Base-by-base conservation (phyloP, 352 stramenopile species). In the Globisporangium takayamanum region DNA sequence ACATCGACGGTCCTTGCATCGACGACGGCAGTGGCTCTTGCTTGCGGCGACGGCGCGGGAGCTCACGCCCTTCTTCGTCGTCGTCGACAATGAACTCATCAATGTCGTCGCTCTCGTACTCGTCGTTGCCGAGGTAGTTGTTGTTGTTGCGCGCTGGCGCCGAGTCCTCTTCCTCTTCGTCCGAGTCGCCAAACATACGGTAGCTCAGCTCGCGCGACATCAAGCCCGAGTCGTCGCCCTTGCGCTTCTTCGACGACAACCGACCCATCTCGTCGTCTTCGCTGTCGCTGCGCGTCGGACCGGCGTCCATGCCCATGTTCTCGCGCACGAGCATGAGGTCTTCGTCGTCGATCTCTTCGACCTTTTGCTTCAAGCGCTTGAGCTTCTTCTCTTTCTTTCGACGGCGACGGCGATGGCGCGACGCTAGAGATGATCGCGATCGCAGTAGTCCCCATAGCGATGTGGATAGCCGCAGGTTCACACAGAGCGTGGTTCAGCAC, bases 11-110 rank as follows among this genome's bases (percentile, higher is more conserved):
- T 11, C 87, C 87, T 59, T 94, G 83, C 79, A 93, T 92, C 4
- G 84, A 89, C 3, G 76, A 48, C 2, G 78, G 78, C 3, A 90
- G 73, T 15, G 80, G 75, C 48, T 81, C 80, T 59, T 88, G 74
- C 63, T 89, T 89, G n/a, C 84, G 77, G 42, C 79, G 75, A n/a
- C 87, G 79, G 26, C 84, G 80, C 8, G 77, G 80, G 16, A 78
- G 78, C 42, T 92, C 83, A 6, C 82, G 78, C 26, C 84, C 83
- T 75, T 96, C 87, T 67, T 96, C 87, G 42, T 96, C 87, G 49
- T 96, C 87, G 47, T 93, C 85, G 12, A 96, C 87, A 45, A 96
- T 96, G 42, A 96, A 96, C 55, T 94, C 87, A 48, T 94, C 87
- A 59, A 94, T 92, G 42, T 94, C 84, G 47, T 95, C 87, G 60